Conservation (phyloP, 495 filamentous ascomycete species). For the Tetracladium marchalianum region DNA sequence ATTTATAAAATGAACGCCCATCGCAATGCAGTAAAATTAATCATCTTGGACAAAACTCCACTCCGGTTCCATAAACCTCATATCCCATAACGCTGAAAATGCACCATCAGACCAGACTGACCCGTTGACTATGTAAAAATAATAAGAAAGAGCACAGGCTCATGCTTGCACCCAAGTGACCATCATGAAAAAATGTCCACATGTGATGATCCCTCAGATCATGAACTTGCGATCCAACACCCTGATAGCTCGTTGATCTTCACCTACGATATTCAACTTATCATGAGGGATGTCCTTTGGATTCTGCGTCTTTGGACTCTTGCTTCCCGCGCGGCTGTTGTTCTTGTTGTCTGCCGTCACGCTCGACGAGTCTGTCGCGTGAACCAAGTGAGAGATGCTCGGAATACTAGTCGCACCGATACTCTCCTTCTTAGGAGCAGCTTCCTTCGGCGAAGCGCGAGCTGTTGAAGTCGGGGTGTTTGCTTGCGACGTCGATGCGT, state of each 20-base stretch:
- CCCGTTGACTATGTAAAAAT: not conserved
- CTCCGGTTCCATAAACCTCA: no score
- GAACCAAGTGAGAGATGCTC: constrained; percentile 25
- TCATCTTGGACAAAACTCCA: no score
- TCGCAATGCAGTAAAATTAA: no score
- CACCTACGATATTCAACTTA: constrained; percentile 49
- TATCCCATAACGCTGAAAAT: no score
- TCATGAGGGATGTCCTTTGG: constrained; percentile 54
- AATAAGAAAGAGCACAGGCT: not conserved
- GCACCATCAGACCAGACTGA: not conserved
- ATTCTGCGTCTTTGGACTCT: constrained; percentile 23
- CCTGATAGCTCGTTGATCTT: constrained; percentile 56
- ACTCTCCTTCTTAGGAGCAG: constrained; percentile 2
- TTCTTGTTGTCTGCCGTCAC: constrained; percentile 26
- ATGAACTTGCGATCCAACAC: constrained; percentile 49
- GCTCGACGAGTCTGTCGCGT: constrained; percentile 19
- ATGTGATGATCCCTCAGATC: constrained; percentile 12
- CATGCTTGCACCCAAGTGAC: not conserved
- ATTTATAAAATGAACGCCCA: no score
- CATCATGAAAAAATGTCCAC: not conserved
- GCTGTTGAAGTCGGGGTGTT: constrained; percentile 14
- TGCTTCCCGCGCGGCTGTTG: constrained; percentile 24
- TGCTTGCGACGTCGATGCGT: constrained; percentile 7
- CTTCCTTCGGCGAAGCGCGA: constrained; percentile 8
- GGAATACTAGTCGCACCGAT: constrained; percentile 24